Percentiles rank a stretch among this genome's conserved stretches.
Evolutionary conservation across 257 asterid species (phyloP).

Genomic region (Przewalskia tangutica): DNA sequence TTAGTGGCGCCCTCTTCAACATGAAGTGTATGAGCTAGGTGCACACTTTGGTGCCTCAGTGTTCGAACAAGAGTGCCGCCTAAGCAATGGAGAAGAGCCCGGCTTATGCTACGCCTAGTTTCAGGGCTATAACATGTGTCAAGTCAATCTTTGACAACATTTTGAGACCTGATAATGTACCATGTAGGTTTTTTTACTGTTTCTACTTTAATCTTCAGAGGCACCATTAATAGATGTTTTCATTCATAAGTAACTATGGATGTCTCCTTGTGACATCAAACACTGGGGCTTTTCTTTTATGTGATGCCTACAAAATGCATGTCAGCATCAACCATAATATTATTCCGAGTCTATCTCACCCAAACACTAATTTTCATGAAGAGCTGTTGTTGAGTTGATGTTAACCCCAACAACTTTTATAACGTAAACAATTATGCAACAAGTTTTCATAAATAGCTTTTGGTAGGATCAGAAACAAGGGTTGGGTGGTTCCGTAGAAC

Average conservation of each 20-base stretch:
- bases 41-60: background rate
- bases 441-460: too few species aligned
- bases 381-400: background rate
- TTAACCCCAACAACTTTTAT: background rate
- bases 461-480: background rate
- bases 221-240: background rate
- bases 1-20: background rate
- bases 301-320: background rate
- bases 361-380: slow-evolving; percentile 19
- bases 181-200: background rate
- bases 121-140: background rate
- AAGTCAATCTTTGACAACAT: background rate
- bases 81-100: background rate
- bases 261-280: background rate
- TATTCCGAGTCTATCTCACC: background rate
- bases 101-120: background rate
- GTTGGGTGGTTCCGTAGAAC: background rate
- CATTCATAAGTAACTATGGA: background rate
- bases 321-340: background rate
- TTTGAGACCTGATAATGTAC: background rate
- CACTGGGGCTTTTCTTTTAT: background rate
- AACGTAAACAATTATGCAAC: too few species aligned
- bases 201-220: background rate
- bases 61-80: background rate
- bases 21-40: background rate